Conservation (phyloP, 129 eudicot genomes). For the Logfia minima region DNA sequence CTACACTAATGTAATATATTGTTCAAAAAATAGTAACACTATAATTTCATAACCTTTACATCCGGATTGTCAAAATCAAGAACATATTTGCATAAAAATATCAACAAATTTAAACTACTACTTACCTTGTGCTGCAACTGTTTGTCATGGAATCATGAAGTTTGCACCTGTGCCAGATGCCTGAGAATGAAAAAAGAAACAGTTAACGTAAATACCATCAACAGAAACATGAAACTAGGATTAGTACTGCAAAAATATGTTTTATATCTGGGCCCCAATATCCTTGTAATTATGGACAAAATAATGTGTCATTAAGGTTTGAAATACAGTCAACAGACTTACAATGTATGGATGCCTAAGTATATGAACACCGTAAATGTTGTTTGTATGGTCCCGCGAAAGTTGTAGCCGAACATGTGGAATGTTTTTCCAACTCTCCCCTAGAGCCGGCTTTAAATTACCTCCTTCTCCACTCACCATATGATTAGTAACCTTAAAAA, state of each 20-base stretch:
- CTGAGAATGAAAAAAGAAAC: conserved; percentile 36
- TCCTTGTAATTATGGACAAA: conserved; percentile 3
- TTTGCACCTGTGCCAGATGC: conserved; percentile 40
- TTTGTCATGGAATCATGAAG: conserved; percentile 37
- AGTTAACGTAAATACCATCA: neutral
- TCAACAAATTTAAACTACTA: neutral
- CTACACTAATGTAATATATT: no score
- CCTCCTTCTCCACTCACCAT: conserved; percentile 93
- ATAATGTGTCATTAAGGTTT: neutral
- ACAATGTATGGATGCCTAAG: conserved; percentile 71
- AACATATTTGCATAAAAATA: no score
- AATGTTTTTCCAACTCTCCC: conserved; percentile 92
- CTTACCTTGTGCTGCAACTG: conserved; percentile 1
- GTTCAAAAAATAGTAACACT: no score
- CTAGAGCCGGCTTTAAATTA: conserved; percentile 76
- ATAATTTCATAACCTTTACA: no score
- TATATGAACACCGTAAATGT: conserved; percentile 38
- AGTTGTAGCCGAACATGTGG: conserved; percentile 71
- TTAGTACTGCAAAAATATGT: neutral
- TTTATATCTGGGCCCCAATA: neutral
- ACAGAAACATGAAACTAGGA: neutral
- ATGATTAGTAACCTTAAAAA: conserved; percentile 76
- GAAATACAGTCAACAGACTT: conserved; percentile 3
- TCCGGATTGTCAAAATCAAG: no score
- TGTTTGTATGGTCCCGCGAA: conserved; percentile 46